Percentiles rank a stretch among this genome's conserved stretches.
Evolutionary conservation across 768 basidiomycete species (phyloP).

Genomic region (Dictyophora rubrovolvata): DNA sequence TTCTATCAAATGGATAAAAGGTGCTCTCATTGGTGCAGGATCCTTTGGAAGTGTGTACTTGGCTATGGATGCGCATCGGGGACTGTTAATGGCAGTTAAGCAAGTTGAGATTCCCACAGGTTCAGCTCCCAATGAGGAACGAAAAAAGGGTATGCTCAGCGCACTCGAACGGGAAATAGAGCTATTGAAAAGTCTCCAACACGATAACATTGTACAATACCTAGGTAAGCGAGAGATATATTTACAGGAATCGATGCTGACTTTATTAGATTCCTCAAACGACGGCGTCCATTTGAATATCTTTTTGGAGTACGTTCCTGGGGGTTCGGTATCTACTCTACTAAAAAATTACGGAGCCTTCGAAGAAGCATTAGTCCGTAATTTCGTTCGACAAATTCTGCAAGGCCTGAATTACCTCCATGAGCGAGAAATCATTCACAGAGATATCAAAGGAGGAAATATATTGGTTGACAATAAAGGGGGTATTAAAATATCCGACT

Average conservation of each 20-base stretch:
- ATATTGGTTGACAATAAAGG: slow-evolving; percentile 98
- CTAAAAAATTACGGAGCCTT: slow-evolving; percentile 89
- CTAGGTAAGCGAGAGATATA: slow-evolving; percentile 51
- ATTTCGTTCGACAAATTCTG: slow-evolving; percentile 87
- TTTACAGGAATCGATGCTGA: background rate
- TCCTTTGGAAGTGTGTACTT: slow-evolving; percentile 95
- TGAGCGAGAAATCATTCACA: slow-evolving; percentile 89
- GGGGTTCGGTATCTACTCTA: slow-evolving; percentile 85
- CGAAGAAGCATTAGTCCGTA: slow-evolving; percentile 83
- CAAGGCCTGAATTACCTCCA: slow-evolving; percentile 86
- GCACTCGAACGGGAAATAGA: slow-evolving; percentile 92
- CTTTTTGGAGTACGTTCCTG: slow-evolving; percentile 94
- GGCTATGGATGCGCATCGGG: slow-evolving; percentile 86
- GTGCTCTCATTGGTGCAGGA: slow-evolving; percentile 88
- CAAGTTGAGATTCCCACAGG: slow-evolving; percentile 89
- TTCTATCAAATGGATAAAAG: slow-evolving; percentile 90
- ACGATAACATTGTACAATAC: slow-evolving; percentile 97
- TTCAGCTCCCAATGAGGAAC: slow-evolving; percentile 77
- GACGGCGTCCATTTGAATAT: slow-evolving; percentile 90
- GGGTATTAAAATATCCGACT: slow-evolving; percentile 94
- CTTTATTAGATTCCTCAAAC: slow-evolving; percentile 70
- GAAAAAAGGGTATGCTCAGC: slow-evolving; percentile 87
- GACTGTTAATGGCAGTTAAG: slow-evolving; percentile 93
- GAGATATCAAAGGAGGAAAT: slow-evolving; percentile 98
- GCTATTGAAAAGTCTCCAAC: slow-evolving; percentile 82